Conservation (phyloP, 2,329 filamentous ascomycete genomes). For the Nigrospora sphaerica region DNA sequence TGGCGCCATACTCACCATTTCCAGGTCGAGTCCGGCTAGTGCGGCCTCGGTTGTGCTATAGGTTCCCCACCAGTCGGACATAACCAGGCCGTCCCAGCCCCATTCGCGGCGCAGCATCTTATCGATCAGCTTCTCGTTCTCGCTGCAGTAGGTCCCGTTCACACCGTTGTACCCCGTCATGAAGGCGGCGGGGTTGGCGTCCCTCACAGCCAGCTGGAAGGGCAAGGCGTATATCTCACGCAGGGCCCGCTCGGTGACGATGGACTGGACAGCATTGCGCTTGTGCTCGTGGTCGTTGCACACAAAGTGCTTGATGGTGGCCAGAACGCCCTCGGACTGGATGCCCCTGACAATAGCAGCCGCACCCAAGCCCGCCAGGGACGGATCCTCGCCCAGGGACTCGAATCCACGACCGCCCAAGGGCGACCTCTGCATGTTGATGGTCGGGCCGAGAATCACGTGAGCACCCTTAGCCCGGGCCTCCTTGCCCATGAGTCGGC, state of each 20-base stretch:
- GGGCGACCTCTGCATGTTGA: constrained; percentile 56
- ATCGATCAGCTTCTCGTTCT: constrained; percentile 43
- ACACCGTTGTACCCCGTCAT: constrained; percentile 56
- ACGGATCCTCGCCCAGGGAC: constrained; percentile 51
- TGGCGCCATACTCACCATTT: constrained; percentile 32
- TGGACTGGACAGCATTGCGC: constrained; percentile 46
- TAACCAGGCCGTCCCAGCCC: constrained; percentile 49
- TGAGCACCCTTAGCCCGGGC: constrained; percentile 50
- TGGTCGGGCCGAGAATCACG: constrained; percentile 53
- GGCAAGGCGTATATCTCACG: constrained; percentile 53
- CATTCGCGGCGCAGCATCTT: constrained; percentile 48
- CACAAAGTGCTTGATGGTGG: constrained; percentile 54
- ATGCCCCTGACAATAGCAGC: constrained; percentile 48
- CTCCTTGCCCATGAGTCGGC: constrained; percentile 44
- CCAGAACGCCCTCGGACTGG: constrained; percentile 47
- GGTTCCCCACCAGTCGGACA: constrained; percentile 54
- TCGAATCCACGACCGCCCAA: constrained; percentile 54
- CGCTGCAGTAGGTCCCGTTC: constrained; percentile 48
- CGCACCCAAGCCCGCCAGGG: constrained; percentile 47
- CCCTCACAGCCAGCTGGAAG: constrained; percentile 49
- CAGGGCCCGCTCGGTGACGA: constrained; percentile 47
- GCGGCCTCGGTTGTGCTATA: constrained; percentile 46
- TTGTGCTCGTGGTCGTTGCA: constrained; percentile 56
- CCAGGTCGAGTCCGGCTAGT: constrained; percentile 47
- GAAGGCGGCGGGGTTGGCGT: constrained; percentile 42